Evolutionary conservation across 2,329 filamentous ascomycete genomes (phyloP), one percentile per base, ranked within the genome.

Genomic region (Aspergillus neotritici): DNA sequence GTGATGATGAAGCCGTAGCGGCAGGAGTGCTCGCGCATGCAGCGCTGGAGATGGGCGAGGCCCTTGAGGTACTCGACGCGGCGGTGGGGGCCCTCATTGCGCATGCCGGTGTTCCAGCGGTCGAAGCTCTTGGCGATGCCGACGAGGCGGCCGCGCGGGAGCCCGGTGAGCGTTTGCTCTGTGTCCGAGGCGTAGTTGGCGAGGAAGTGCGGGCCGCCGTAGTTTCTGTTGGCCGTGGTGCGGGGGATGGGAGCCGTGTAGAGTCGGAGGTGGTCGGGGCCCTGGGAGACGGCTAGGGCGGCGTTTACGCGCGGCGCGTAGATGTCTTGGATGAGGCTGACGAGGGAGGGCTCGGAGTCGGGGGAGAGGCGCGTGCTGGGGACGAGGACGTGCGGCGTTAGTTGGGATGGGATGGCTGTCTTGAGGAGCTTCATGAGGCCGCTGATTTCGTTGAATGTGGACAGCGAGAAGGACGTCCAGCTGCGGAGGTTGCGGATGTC

Each of bases 1-100:
- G 88, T 96, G 61, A 96, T 82, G 66, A 97, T 91, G 74, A 95
- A 97, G 42, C 91, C 91, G 66, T 96, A 97, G 46, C 91, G 83
- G 63, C 87, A 94, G 53, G 83, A 83, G 69, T 95, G 87, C 69
- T 94, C 88, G 65, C 91, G 88, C 88, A 96, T 95, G 60, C 84
- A 83, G 62, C 87, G 80, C 68, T 97, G 91, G 34, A 96, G 74
- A 56, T 94, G 87, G 0, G 89, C 78, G 4, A 97, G 80, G 1
- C 87, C 87, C 39, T 86, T 83, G 14, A 96, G 83, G 71, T 96
- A 96, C 67, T 91, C 83, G 45, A 95, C 87, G 46, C 86, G 84
- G 68, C 89, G 86, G 65, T 88, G 79, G 51, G 90, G 87, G 34
- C 83, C 82, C 65, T 94, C 87, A 47, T 83, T 81, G 47, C 89